phyloP scores from a whole-genome alignment of 1,284 basidiomycete genomes.

The Naganishia cerealis region DNA sequence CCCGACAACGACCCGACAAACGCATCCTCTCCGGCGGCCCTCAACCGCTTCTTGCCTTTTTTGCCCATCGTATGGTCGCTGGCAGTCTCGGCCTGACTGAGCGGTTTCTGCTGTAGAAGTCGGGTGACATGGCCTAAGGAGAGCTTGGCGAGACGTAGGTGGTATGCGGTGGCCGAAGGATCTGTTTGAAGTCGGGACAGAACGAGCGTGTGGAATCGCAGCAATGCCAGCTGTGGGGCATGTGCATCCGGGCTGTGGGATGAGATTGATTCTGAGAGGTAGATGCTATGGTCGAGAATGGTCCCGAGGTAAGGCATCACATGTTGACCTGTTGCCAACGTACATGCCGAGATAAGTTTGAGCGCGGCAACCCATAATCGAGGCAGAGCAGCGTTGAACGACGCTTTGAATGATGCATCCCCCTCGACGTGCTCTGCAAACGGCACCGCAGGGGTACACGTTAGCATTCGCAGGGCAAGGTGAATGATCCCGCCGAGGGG shows the following conservation, averaged over 20 bases:
- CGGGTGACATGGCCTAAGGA: slow-evolving; percentile 41
- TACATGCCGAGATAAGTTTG: slow-evolving; percentile 41
- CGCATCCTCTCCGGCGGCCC: slow-evolving; percentile 75
- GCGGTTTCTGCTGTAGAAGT: slow-evolving; percentile 19
- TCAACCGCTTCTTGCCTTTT: slow-evolving; percentile 71
- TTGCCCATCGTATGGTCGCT: slow-evolving; percentile 53
- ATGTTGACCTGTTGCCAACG: slow-evolving; percentile 45
- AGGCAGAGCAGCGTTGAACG: slow-evolving; percentile 37
- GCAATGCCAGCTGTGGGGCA: slow-evolving; percentile 42
- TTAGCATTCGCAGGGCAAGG: slow-evolving; percentile 55
- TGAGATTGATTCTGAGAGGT: slow-evolving; percentile 45
- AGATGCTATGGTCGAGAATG: slow-evolving; percentile 50
- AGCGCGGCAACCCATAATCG: slow-evolving; percentile 46
- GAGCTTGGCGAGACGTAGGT: slow-evolving; percentile 44
- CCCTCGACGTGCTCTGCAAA: slow-evolving; percentile 19
- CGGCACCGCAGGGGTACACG: slow-evolving; percentile 62
- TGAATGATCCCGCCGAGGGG: slow-evolving; percentile 63
- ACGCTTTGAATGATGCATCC: slow-evolving; percentile 6
- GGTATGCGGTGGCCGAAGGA: slow-evolving; percentile 43
- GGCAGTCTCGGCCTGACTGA: slow-evolving; percentile 38
- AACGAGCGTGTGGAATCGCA: slow-evolving; percentile 46
- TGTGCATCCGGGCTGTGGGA: not conserved
- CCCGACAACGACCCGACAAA: slow-evolving; percentile 62
- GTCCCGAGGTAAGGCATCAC: slow-evolving; percentile 46
- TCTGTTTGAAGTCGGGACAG: slow-evolving; percentile 43